These are phyloP conservation scores for Pythium sukuiense DNA, from an alignment of 352 stramenopile species.

Conservation along the genomic window DNA sequence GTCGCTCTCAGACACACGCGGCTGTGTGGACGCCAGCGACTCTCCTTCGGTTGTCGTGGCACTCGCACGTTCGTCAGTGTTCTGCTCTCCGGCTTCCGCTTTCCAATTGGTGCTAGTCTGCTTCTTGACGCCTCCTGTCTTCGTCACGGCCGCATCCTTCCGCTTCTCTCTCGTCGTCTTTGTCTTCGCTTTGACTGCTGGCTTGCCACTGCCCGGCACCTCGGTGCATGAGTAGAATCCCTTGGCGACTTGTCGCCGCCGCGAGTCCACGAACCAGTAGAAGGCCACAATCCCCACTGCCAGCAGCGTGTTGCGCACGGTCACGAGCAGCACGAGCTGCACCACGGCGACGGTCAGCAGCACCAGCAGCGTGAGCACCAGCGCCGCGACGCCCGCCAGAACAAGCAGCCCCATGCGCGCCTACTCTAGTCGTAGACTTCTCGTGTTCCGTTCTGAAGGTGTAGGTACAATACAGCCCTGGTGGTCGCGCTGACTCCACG, in stretches of 20 bases:
- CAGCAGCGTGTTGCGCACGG: slow-evolving; percentile 30
- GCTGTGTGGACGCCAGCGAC: not conserved
- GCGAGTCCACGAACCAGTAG: slow-evolving; percentile 31
- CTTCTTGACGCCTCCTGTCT: not conserved
- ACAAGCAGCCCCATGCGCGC: slow-evolving; percentile 33
- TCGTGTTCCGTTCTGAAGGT: not conserved
- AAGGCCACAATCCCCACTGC: slow-evolving; percentile 1
- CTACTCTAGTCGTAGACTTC: not conserved
- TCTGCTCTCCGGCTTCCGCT: not conserved
- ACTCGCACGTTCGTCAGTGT: not conserved
- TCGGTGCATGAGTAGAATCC: slow-evolving; percentile 56
- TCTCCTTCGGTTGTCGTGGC: not conserved
- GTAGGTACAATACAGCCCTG: not conserved
- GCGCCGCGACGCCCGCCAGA: slow-evolving; percentile 21
- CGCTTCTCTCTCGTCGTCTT: not conserved
- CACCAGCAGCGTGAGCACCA: slow-evolving; percentile 29
- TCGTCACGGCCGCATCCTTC: not conserved
- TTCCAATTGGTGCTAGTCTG: not conserved
- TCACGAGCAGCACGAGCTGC: slow-evolving; percentile 35
- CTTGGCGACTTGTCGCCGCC: slow-evolving; percentile 29
- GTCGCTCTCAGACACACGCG: not conserved
- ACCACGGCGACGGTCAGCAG: slow-evolving; percentile 27
- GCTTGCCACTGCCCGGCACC: slow-evolving; percentile 18
- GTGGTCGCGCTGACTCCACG: not conserved
- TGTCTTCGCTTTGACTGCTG: not conserved